These are phyloP conservation scores for Periconia sp. DNA, from an alignment of 2,329 filamentous ascomycete species.

Conservation along the genomic window DNA sequence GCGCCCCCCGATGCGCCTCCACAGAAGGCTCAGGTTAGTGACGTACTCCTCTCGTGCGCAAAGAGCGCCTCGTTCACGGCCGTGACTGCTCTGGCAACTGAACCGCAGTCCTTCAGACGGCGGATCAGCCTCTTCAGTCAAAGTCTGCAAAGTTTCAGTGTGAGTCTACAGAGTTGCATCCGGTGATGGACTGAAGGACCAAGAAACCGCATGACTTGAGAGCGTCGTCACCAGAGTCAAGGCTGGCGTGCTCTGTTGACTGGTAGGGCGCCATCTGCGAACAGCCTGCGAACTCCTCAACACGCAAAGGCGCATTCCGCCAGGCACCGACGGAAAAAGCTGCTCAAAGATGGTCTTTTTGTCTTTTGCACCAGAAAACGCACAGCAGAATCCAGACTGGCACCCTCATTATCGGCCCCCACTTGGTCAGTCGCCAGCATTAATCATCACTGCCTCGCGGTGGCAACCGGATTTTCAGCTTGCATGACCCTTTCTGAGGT, in stretches of 20 bases:
- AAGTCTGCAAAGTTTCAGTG: background rate
- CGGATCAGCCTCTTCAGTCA: too few species aligned
- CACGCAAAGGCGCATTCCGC: conserved; percentile 6
- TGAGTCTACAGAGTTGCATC: background rate
- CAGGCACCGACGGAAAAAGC: conserved; percentile 5
- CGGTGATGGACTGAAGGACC: background rate
- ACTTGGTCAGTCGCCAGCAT: conserved; percentile 2
- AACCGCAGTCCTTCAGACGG: too few species aligned
- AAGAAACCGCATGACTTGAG: background rate
- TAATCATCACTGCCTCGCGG: conserved; percentile 11
- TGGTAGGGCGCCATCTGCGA: background rate
- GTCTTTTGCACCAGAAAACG: too few species aligned
- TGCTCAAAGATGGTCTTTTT: background rate
- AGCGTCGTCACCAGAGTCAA: background rate
- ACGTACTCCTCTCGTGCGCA: too few species aligned
- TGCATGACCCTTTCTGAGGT: conserved; percentile 3
- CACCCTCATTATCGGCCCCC: conserved; percentile 10
- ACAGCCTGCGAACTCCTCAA: background rate
- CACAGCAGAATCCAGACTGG: too few species aligned
- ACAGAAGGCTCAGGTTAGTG: too few species aligned
- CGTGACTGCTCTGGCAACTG: too few species aligned
- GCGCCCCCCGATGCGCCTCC: too few species aligned
- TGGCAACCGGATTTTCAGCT: conserved; percentile 12
- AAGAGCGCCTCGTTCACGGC: too few species aligned
- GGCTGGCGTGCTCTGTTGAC: background rate